Percentiles rank a stretch among this genome's conserved stretches.
These are phyloP conservation scores for Sporothrix pseudoabietina DNA, from an alignment of 2,329 filamentous ascomycete species.

Conservation along the genomic window DNA sequence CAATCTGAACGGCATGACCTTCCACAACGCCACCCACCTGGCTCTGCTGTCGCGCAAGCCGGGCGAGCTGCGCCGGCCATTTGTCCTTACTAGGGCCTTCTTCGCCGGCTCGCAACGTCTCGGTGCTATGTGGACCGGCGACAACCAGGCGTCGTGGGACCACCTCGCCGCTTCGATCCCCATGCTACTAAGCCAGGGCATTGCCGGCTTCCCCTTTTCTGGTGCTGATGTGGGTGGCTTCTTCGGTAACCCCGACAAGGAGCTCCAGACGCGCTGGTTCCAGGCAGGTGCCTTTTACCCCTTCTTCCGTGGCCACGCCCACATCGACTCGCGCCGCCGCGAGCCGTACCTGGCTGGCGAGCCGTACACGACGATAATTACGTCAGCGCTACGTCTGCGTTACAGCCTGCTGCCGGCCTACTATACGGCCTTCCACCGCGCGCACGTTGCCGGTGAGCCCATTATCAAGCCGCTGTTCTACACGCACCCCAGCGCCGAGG, in stretches of 20 bases:
- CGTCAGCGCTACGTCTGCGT: slow-evolving; percentile 80
- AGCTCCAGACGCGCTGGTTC: slow-evolving; percentile 92
- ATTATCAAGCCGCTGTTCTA: slow-evolving; percentile 93
- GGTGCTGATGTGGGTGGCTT: slow-evolving; percentile 97
- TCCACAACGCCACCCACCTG: slow-evolving; percentile 90
- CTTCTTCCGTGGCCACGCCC: slow-evolving; percentile 95
- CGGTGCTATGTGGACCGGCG: slow-evolving; percentile 98
- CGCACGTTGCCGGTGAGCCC: slow-evolving; percentile 77
- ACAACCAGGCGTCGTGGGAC: slow-evolving; percentile 92
- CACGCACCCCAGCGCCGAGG: slow-evolving; percentile 82
- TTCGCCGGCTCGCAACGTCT: slow-evolving; percentile 87
- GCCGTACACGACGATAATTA: slow-evolving; percentile 83
- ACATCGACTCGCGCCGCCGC: slow-evolving; percentile 91
- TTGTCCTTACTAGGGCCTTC: slow-evolving; percentile 90
- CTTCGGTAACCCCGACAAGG: slow-evolving; percentile 94
- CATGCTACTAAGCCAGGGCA: slow-evolving; percentile 91
- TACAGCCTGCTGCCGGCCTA: slow-evolving; percentile 89
- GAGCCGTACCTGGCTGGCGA: slow-evolving; percentile 89
- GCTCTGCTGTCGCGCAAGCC: slow-evolving; percentile 83
- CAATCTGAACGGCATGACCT: slow-evolving; percentile 93
- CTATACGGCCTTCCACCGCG: slow-evolving; percentile 96
- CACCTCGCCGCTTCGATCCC: slow-evolving; percentile 87
- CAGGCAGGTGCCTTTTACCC: slow-evolving; percentile 96
- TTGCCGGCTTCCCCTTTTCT: slow-evolving; percentile 89
- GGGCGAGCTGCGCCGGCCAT: slow-evolving; percentile 81